Evolutionary conservation across 139 green algal species (phyloP), one percentile per base, ranked within the genome.

Genomic region (Dunaliella primolecta): DNA sequence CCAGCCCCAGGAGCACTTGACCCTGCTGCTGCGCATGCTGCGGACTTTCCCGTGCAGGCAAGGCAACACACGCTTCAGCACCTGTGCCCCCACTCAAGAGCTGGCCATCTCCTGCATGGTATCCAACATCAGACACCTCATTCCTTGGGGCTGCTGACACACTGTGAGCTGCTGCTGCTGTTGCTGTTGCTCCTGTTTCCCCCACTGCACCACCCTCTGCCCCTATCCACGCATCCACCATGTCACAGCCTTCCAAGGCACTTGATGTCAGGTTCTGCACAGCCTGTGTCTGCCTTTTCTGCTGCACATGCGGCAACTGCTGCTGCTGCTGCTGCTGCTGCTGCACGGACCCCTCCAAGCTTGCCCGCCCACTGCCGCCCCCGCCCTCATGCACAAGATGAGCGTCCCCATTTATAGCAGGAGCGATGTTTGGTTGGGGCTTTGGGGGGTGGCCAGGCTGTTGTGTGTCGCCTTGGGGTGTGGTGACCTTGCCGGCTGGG

Each of bases 11-110:
- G 33, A 20, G 32, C 35, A 64, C 77, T 25, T 64, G 77, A 20
- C 35, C 27, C 77, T 81, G 77, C 77, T 37, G 75, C 75, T 46
- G 30, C 75, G n/a, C 75, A n/a, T n/a, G n/a, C n/a, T n/a, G n/a
- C n/a, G n/a, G n/a, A n/a, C n/a, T n/a, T n/a, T n/a, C n/a, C n/a
- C n/a, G n/a, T n/a, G n/a, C n/a, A n/a, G n/a, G n/a, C n/a, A n/a
- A n/a, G n/a, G n/a, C n/a, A n/a, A n/a, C n/a, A n/a, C n/a, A n/a
- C n/a, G n/a, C n/a, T n/a, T n/a, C n/a, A n/a, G n/a, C n/a, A n/a
- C n/a, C n/a, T n/a, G n/a, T n/a, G n/a, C n/a, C n/a, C n/a, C n/a
- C n/a, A n/a, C n/a, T n/a, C n/a, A n/a, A n/a, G n/a, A n/a, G n/a
- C n/a, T n/a, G n/a, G n/a, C n/a, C n/a, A n/a, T n/a, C n/a, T n/a